Base-by-base conservation (phyloP, 2,329 filamentous ascomycete species). In the Bretziella fagacearum region DNA sequence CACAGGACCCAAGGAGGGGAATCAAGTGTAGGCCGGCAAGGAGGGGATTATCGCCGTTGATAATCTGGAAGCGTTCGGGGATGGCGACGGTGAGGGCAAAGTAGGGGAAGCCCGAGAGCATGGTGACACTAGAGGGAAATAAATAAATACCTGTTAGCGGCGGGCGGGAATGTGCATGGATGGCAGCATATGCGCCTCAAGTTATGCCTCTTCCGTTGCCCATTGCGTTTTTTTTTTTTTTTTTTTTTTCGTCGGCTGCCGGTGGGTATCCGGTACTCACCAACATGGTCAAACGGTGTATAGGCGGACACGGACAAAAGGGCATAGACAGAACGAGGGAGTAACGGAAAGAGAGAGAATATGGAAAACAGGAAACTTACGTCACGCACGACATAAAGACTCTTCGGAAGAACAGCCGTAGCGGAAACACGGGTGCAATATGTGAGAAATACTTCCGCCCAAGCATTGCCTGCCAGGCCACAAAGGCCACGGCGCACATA, bases 51-150 rank as follows among this genome's bases (percentile, higher is more conserved):
- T 75, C 65, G 4, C 61, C 62, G 52, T 76, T 70, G 45, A 77
- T 67, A 30, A 78, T 69, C 51, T 79, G 74, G 43, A 77, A 73
- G 5, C 73, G 62, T 52, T 79, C 71, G 1, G 75, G 74, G 3
- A 79, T 65, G 26, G 69, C 65, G 48, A 77, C 68, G 10, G 73
- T 67, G n/a, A 76, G 63, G 3, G 70, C 62, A 18, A 79, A 68
- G 51, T 76, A 77, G 0, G 69, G 63, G 44, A 72, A 74, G 2
- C 74, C 74, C 0, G 69, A 69, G 15, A 77, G 62, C 13, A 77
- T 59, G 2, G 73, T 76, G 22, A 70, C 66, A 13, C 71, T 74
- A 3, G 3, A 23, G n/a, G 22, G 11, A 33, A 33, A 15, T 10
- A n/a, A 10, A 33, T n/a, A 6, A n/a, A 46, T 25, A 20, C 6